Evolutionary conservation across 2,329 filamentous ascomycete species (phyloP), one percentile per base, ranked within the genome.

Genomic region (Trichoderma citrinoviride): DNA sequence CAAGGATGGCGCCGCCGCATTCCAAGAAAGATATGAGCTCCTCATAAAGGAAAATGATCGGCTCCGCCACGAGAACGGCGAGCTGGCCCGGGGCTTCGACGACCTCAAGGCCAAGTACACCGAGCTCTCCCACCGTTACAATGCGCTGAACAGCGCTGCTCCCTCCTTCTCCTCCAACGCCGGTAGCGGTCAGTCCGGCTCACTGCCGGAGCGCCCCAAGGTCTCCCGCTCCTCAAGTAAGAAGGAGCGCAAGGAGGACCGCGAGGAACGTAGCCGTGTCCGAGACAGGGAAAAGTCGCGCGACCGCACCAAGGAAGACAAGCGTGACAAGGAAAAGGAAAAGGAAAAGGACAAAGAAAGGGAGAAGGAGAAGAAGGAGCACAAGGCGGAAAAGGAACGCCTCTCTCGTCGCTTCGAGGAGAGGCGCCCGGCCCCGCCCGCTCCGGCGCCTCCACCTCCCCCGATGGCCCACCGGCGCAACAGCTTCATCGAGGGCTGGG

Each of bases 321-420:
- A 67, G 56, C 73, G 73, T 66, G 71, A 74, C 44, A 66, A 73
- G 71, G 74, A 74, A 67, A 71, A 61, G 44, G 57, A 66, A 15
- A 56, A 52, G 5, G 52, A 47, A 15, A 56, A 57, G 37, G 67
- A 70, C 40, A 69, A 67, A 66, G 72, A 69, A 19, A 74, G 72
- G 65, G 70, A 71, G 55, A 71, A 67, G 60, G 74, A 74, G 53
- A 71, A 72, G 61, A 71, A 72, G 64, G 73, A 74, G 57, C 68
- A 71, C 64, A 71, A 73, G 63, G 72, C 70, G 33, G 74, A 76
- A 58, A 77, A 76, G 68, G 75, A 76, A 53, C 77, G 77, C 17
- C 72, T 79, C 60, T 74, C 74, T 33, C 72, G 71, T 62, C 76
- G 77, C 29, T 78, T 79, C 66, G 77, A 77, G 37, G 74, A 77